Evolutionary conservation across 768 basidiomycete genomes (phyloP).

Genomic region (Vararia minispora): DNA sequence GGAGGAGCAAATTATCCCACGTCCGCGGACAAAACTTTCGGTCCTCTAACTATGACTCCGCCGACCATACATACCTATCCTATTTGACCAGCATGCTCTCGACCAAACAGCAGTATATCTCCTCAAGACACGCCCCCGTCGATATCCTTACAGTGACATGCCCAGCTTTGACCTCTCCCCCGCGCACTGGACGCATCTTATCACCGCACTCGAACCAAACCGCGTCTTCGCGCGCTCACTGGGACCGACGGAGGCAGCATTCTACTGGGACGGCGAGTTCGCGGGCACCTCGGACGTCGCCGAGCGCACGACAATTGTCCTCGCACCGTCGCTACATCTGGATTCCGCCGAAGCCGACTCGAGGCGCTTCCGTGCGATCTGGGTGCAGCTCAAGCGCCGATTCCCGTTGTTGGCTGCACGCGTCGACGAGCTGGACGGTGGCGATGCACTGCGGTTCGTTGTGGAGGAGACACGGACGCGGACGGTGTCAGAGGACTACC

Average conservation of each 20-base stretch:
- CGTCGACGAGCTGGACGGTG: constrained; percentile 22
- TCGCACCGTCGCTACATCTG: constrained; percentile 7
- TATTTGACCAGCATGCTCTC: too few relatives aligned
- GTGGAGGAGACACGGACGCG: constrained; percentile 28
- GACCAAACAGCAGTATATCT: too few relatives aligned
- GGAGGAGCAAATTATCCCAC: too few relatives aligned
- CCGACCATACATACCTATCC: too few relatives aligned
- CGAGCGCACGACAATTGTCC: constrained; percentile 23
- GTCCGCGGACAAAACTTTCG: too few relatives aligned
- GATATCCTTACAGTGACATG: too few relatives aligned
- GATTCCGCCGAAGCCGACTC: constrained; percentile 17
- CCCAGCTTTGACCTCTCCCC: too few relatives aligned
- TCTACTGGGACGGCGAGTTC: constrained; percentile 16
- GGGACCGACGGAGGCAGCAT: constrained; percentile 14
- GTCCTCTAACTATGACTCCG: too few relatives aligned
- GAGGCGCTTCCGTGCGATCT: constrained; percentile 31
- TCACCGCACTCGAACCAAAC: too few relatives aligned
- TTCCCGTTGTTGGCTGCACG: constrained; percentile 38
- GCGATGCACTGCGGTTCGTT: constrained; percentile 26
- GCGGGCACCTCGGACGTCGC: constrained; percentile 30
- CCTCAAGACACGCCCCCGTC: too few relatives aligned
- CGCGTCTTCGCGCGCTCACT: constrained; percentile 15
- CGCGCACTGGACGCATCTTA: too few relatives aligned
- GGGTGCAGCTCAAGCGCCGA: constrained; percentile 34
- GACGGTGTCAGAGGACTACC: constrained; percentile 15